These are phyloP conservation scores for Colletotrichum acutatum DNA, from an alignment of 2,329 filamentous ascomycete species.

Conservation along the genomic window DNA sequence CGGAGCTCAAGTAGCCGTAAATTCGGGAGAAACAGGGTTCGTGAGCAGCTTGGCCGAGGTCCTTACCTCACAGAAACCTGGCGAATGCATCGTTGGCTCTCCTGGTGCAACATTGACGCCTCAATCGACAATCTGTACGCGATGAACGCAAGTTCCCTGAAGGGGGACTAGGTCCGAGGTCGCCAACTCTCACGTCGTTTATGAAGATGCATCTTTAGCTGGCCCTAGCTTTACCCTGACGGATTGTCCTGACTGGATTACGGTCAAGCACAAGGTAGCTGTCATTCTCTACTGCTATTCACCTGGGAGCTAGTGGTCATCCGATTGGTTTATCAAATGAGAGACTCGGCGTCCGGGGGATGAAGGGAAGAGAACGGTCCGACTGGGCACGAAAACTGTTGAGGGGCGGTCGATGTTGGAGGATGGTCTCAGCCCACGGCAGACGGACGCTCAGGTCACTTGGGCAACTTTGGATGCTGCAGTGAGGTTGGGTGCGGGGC, in stretches of 20 bases:
- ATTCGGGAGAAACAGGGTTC: slow-evolving; percentile 26
- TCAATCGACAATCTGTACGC: neutral
- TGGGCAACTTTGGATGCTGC: neutral
- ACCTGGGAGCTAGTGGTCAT: neutral
- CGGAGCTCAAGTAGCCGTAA: neutral
- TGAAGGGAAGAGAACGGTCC: slow-evolving; percentile 10
- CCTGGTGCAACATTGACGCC: neutral
- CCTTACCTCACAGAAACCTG: slow-evolving; percentile 15
- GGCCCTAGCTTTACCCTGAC: neutral
- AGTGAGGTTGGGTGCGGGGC: slow-evolving; percentile 33
- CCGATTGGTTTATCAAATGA: slow-evolving; percentile 1
- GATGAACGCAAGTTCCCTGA: neutral
- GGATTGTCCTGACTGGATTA: neutral
- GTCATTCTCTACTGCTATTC: neutral
- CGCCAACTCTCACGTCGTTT: neutral
- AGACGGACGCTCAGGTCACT: slow-evolving; percentile 8
- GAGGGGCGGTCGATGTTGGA: slow-evolving; percentile 32
- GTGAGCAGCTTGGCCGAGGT: neutral
- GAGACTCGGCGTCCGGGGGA: slow-evolving; percentile 8
- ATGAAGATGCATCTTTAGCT: neutral
- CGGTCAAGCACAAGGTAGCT: too few relatives aligned
- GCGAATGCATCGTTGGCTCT: neutral
- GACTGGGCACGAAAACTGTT: slow-evolving; percentile 30
- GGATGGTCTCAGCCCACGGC: slow-evolving; percentile 30
- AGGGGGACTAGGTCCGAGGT: neutral